phyloP scores from a whole-genome alignment of 1,284 basidiomycete genomes.

The Apiotrichum brassicae region DNA sequence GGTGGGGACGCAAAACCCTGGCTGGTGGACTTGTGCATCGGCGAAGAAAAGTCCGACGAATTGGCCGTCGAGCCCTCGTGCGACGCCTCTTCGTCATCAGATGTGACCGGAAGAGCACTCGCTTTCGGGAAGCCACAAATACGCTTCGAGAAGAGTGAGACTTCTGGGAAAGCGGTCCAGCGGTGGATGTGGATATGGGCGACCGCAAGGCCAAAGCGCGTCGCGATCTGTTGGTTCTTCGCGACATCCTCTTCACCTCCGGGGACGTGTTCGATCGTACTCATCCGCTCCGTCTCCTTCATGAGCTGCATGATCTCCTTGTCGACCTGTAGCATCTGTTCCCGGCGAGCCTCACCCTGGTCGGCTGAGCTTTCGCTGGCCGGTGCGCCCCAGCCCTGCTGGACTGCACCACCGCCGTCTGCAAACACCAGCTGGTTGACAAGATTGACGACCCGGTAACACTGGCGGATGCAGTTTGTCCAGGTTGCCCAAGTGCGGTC shows the following conservation, averaged over 20 bases:
- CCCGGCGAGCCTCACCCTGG: conserved; percentile 5
- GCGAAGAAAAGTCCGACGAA: background rate
- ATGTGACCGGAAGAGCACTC: background rate
- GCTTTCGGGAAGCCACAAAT: conserved; percentile 45
- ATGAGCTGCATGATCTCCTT: conserved; percentile 36
- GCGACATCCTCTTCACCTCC: conserved; percentile 47
- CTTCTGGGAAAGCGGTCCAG: conserved; percentile 45
- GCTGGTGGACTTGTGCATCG: background rate
- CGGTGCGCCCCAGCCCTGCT: conserved; percentile 1
- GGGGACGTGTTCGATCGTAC: conserved; percentile 40
- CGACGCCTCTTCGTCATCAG: conserved; percentile 6
- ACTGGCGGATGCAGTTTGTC: conserved; percentile 37
- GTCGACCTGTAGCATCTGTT: conserved; percentile 38
- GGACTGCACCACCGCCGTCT: background rate
- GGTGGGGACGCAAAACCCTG: background rate
- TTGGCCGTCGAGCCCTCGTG: background rate
- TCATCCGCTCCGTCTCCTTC: conserved; percentile 37
- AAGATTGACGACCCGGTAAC: conserved; percentile 31
- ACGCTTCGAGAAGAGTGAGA: conserved; percentile 43
- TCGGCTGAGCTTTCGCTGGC: background rate
- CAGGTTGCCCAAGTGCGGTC: conserved; percentile 44
- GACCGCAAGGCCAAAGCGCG: conserved; percentile 40
- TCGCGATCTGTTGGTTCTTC: conserved; percentile 42
- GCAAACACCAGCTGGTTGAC: conserved; percentile 37
- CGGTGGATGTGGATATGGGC: conserved; percentile 46